Percentiles rank a stretch among this genome's conserved stretches.
Evolutionary conservation across 2,329 filamentous ascomycete species (phyloP).

Genomic region (Cytospora paraplurivora): DNA sequence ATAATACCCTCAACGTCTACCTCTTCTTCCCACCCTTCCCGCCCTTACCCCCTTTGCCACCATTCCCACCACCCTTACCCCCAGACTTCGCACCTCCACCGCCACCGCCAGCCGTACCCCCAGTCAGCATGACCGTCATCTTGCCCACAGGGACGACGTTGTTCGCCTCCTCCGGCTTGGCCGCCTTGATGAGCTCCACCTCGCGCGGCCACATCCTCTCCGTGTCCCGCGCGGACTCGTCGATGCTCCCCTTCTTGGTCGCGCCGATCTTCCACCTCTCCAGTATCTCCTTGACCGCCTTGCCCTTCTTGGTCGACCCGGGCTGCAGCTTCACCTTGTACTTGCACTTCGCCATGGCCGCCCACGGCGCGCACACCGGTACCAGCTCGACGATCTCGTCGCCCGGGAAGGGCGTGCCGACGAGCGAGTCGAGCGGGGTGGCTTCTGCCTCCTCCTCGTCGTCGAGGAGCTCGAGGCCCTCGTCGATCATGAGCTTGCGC

Average conservation of each 20-base stretch:
- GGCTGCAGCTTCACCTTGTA: constrained; percentile 97
- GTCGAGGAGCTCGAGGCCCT: constrained; percentile 61
- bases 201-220: constrained; percentile 86
- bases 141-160: constrained; percentile 80
- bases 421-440: constrained; percentile 67
- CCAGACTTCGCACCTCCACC: constrained; percentile 43
- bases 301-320: constrained; percentile 87
- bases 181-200: constrained; percentile 77
- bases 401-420: constrained; percentile 75
- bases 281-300: constrained; percentile 89
- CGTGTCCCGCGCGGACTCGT: constrained; percentile 61
- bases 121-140: constrained; percentile 75
- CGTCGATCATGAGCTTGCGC: constrained; percentile 61
- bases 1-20: constrained; percentile 14
- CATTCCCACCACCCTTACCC: constrained; percentile 44
- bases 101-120: constrained; percentile 45
- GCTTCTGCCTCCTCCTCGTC: constrained; percentile 58
- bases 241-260: constrained; percentile 57
- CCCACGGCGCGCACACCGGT: constrained; percentile 67
- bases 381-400: constrained; percentile 77
- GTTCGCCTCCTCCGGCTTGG: constrained; percentile 81
- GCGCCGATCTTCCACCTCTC: constrained; percentile 74
- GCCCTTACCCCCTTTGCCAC: constrained; percentile 39
- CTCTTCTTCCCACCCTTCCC: constrained; percentile 50
- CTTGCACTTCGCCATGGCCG: constrained; percentile 70